Percentiles rank a stretch among this genome's conserved stretches.
Evolutionary conservation across 1,284 basidiomycete genomes (phyloP).

Genomic region (Heliocybe sulcata): DNA sequence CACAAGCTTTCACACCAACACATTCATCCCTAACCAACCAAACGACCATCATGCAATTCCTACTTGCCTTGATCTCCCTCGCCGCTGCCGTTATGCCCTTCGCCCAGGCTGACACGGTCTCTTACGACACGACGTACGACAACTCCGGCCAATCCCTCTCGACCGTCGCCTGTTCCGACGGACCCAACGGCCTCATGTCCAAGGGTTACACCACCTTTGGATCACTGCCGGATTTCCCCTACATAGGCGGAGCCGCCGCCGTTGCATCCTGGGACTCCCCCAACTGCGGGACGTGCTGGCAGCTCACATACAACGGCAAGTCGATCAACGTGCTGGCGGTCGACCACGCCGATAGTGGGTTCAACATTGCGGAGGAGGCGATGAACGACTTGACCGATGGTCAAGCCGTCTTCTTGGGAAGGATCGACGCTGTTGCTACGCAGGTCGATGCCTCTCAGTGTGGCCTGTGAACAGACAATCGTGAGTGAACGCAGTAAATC

Average conservation of each 20-base stretch:
- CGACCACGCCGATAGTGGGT: conserved; percentile 29
- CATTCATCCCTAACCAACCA: too few relatives aligned
- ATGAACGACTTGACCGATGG: conserved; percentile 22
- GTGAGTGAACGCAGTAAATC: too few relatives aligned
- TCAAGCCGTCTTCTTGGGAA: conserved; percentile 28
- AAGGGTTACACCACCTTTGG: conserved; percentile 32
- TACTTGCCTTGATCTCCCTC: background rate
- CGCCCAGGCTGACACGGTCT: conserved; percentile 7
- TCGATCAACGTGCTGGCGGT: conserved; percentile 34
- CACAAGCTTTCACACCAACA: too few relatives aligned
- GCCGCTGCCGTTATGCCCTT: background rate
- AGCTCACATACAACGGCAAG: conserved; percentile 29
- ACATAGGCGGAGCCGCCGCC: conserved; percentile 34
- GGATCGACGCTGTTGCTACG: conserved; percentile 25
- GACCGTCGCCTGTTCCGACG: conserved; percentile 14
- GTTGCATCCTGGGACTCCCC: conserved; percentile 33
- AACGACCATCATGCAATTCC: background rate
- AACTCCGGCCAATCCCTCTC: conserved; percentile 8
- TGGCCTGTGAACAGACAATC: conserved; percentile 30
- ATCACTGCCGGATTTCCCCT: conserved; percentile 32
- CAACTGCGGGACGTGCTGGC: conserved; percentile 39
- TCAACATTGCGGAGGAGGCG: conserved; percentile 29
- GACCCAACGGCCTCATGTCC: conserved; percentile 17
- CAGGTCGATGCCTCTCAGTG: conserved; percentile 28
- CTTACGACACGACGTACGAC: conserved; percentile 16